Conservation (phyloP, 1,139 yeast genomes). For the Debaryomycetaceae sp. region DNA sequence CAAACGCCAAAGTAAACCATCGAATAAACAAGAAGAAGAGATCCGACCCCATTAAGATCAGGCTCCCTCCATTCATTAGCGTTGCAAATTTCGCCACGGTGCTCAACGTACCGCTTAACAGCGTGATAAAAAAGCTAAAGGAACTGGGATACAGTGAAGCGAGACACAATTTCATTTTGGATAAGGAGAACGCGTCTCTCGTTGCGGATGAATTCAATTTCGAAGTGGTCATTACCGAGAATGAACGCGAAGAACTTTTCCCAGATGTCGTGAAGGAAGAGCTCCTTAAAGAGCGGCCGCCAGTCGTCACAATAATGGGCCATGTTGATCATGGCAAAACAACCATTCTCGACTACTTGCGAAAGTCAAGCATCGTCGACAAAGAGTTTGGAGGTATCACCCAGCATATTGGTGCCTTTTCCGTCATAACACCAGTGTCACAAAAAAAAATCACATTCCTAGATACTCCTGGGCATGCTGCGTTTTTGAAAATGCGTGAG, state of each 20-base stretch:
- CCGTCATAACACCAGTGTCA: constrained; percentile 66
- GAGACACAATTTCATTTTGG: constrained; percentile 70
- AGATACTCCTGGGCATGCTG: constrained; percentile 99
- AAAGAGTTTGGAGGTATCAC: constrained; percentile 95
- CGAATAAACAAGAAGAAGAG: constrained; percentile 8
- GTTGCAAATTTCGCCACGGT: constrained; percentile 69
- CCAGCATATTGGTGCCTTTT: constrained; percentile 96
- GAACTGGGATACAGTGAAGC: constrained; percentile 69
- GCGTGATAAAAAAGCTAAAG: constrained; percentile 46
- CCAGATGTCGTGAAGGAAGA: constrained; percentile 31
- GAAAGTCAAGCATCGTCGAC: constrained; percentile 74
- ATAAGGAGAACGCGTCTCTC: constrained; percentile 73
- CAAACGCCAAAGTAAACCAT: background rate
- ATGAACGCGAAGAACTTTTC: constrained; percentile 54
- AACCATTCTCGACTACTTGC: constrained; percentile 73
- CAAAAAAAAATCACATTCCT: constrained; percentile 74
- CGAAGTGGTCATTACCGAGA: constrained; percentile 50
- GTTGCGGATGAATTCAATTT: constrained; percentile 86
- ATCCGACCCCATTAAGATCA: constrained; percentile 23
- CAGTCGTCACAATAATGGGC: constrained; percentile 96
- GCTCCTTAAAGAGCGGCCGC: constrained; percentile 61
- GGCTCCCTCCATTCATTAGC: constrained; percentile 63
- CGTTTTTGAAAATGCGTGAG: constrained; percentile 91
- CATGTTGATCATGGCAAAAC: constrained; percentile 99
- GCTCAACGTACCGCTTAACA: constrained; percentile 52